Evolutionary conservation across 495 filamentous ascomycete genomes (phyloP), one percentile per base, ranked within the genome.

Genomic region (Penicillium ucsense): DNA sequence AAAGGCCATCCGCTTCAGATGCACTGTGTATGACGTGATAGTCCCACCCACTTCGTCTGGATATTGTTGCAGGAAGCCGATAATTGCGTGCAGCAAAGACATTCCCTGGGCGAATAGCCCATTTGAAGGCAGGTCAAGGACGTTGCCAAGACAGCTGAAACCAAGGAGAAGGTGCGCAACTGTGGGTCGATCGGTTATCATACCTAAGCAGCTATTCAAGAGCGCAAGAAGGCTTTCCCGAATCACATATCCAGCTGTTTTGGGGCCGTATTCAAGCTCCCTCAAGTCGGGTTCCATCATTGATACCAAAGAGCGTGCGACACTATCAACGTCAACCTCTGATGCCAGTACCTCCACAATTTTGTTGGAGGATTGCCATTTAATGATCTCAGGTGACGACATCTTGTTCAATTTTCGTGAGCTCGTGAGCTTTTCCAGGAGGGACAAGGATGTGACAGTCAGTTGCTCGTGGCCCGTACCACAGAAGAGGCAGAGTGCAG

Each of bases 151-250:
- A 55, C 87, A 90, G 31, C 74, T 72, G 60, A 99, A 96, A 1
- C 92, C 92, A 20, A 99, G 83, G 12, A 99, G 66, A 38, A 92
- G 72, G 64, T 99, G 92, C 3, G 91, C 90, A 40, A 97, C 79
- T 10, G 82, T 91, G 4, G 91, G 89, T 39, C 75, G 67, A 54
- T 83, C 78, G 30, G 83, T 79, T 30, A 82, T 78, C 11, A 82
- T 77, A 36, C 72, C 74, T 6, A 99, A 65, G 60, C 85, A 89
- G 51, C 77, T 79, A 56, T 87, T 84, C 30, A 99, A 73, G 50
- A 96, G 88, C 36, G 84, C 82, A 7, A 97, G 74, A 30, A 96
- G 80, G 46, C 79, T 78, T 46, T 84, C 63, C 59, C 94, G 89
- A 60, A 89, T 83, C 29, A 79, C 63, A 66, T 88, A 94, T 35